phyloP scores from a whole-genome alignment of 345 rosid species.

The Syzygium grande region DNA sequence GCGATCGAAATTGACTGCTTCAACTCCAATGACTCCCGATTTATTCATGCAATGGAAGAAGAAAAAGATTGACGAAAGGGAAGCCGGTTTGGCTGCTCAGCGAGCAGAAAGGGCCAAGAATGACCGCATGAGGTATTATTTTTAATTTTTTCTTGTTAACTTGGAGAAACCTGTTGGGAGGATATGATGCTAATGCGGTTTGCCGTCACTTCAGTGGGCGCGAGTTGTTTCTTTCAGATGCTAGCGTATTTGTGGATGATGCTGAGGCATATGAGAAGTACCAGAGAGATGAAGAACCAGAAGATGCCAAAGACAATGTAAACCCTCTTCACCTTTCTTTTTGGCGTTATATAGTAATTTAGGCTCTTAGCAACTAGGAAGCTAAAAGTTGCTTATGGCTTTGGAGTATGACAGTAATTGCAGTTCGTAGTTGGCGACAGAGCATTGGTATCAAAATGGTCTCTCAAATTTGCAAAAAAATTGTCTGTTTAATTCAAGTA shows the following conservation, averaged over 20 bases:
- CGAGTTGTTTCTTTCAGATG: slow-evolving; percentile 82
- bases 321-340: background rate
- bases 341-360: background rate
- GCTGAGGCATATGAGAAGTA: slow-evolving; percentile 86
- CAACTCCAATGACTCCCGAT: slow-evolving; percentile 87
- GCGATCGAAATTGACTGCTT: slow-evolving; percentile 59
- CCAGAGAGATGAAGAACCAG: slow-evolving; percentile 64
- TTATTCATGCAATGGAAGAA: slow-evolving; percentile 88
- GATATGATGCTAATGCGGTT: background rate
- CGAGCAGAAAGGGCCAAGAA: slow-evolving; percentile 96
- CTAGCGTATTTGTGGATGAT: slow-evolving; percentile 95
- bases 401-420: background rate
- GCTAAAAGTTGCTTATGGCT: background rate
- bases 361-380: background rate
- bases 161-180: background rate
- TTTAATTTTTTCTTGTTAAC: background rate
- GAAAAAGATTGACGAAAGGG: slow-evolving; percentile 73
- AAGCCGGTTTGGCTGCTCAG: slow-evolving; percentile 71
- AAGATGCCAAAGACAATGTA: slow-evolving; percentile 42
- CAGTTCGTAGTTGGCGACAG: background rate
- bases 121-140: slow-evolving; percentile 89
- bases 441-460: background rate
- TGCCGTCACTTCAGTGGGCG: slow-evolving; percentile 64
- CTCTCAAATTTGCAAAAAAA: background rate
- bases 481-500: background rate